Base-by-base conservation (phyloP, 169 alveolate genomes). In the Cryptosporidium canis region DNA sequence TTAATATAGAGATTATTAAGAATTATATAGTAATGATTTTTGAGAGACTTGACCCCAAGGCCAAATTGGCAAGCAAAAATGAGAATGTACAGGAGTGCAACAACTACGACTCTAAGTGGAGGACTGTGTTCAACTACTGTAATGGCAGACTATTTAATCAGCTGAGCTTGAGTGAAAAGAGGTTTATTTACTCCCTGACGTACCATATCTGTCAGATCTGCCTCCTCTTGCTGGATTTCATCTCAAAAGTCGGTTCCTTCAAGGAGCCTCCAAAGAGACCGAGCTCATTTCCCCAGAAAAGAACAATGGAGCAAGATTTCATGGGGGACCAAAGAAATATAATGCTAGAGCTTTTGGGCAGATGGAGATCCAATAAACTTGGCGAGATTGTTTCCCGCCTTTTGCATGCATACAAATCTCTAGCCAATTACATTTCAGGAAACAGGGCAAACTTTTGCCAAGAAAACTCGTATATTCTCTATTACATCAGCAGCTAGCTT, bases 211-310 rank as follows among this genome's bases (percentile, higher is more conserved):
- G 64, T 18, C 77, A 77, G 33, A 77, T 77, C 2, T 58, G 55
- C 21, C 44, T 61, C n/a, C 8, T 58, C 16, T 43, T 37, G 16
- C 58, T 35, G 4, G 85, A 77, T 27, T 12, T 77, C 12, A 5
- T 56, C n/a, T 77, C 85, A 33, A 18, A 61, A 33, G n/a, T 58
- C 4, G 72, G 41, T n/a, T 21, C 44, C 8, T 70, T 70, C 7
- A 18, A 55, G 24, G 64, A 71, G 7, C 16, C 29, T 24, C 85
- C 85, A 14, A 77, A 77, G 58, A 55, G 85, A 24, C 85, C 85
- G 24, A 56, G 72, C 44, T 39, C 85, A 39, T 77, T 77, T 61
- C 41, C 47, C 1, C 35, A 31, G 3, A 39, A 3, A 0, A 77
- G 11, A 77, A 21, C 31, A 45, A 29, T 14, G 0, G 66, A 44